Evolutionary conservation across 768 basidiomycete genomes (phyloP).

Genomic region (Gloeostereum incarnatum): DNA sequence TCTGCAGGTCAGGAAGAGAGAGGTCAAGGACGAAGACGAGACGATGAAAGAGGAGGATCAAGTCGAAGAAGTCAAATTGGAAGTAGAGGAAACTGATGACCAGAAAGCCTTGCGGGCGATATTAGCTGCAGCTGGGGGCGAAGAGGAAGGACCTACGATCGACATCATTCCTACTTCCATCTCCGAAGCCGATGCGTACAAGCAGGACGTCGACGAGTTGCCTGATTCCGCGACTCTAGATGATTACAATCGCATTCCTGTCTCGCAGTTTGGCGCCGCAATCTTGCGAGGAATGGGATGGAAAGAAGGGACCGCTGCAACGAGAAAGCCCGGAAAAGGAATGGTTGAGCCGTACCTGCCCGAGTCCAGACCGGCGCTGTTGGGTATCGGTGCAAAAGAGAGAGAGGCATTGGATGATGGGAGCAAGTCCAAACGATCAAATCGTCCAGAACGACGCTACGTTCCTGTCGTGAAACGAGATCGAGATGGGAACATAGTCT

Average conservation of each 20-base stretch:
- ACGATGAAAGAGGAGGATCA: not conserved
- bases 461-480: constrained; percentile 76
- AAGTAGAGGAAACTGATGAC: constrained; percentile 60
- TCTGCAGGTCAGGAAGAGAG: constrained; percentile 40
- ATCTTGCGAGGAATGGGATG: constrained; percentile 96
- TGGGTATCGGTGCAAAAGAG: constrained; percentile 94
- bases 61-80: constrained; percentile 14
- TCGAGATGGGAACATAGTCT: constrained; percentile 23
- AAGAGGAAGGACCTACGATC: constrained; percentile 31
- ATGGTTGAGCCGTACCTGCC: constrained; percentile 77
- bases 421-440: constrained; percentile 33
- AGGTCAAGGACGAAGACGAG: constrained; percentile 21
- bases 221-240: constrained; percentile 70
- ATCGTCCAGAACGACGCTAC: constrained; percentile 65
- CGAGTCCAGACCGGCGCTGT: constrained; percentile 67
- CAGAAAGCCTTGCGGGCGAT: constrained; percentile 74
- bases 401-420: constrained; percentile 66
- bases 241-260: constrained; percentile 86
- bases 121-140: constrained; percentile 43
- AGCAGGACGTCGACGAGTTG: constrained; percentile 73
- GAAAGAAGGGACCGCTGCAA: constrained; percentile 74
- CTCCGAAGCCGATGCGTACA: constrained; percentile 77
- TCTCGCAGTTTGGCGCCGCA: constrained; percentile 89
- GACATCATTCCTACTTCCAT: constrained; percentile 58
- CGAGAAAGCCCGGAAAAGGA: constrained; percentile 51